A percentile compares a stretch with the other conserved stretches of the same genome.
Evolutionary conservation across 2,329 filamentous ascomycete species (phyloP).

Genomic region (Colletotrichum acutatum): DNA sequence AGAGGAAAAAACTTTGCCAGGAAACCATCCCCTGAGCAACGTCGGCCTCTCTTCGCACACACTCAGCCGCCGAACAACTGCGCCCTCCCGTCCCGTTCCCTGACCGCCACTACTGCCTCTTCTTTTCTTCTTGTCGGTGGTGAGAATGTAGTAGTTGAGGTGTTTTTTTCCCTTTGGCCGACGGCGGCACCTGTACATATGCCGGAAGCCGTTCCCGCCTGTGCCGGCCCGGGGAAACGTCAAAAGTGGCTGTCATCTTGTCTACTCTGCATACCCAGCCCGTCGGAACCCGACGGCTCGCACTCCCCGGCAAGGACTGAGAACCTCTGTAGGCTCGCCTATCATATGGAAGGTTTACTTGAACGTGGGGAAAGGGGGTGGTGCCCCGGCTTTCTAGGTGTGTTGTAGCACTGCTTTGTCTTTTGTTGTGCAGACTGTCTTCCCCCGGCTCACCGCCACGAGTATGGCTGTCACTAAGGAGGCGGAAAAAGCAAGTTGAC

Average conservation of each 20-base stretch:
- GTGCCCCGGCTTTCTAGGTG: not conserved
- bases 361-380: slow-evolving; percentile 3
- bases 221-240: not conserved
- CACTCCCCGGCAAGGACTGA: slow-evolving; percentile 1
- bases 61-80: slow-evolving; percentile 13
- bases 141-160: not conserved
- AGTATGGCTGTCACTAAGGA: not conserved
- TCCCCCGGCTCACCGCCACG: slow-evolving; percentile 5
- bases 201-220: slow-evolving; percentile 17
- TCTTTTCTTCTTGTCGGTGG: slow-evolving; percentile 20
- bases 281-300: slow-evolving; percentile 20
- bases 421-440: not conserved
- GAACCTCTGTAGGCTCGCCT: slow-evolving; percentile 5
- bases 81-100: slow-evolving; percentile 24
- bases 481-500: slow-evolving; percentile 5
- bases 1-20: not conserved
- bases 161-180: slow-evolving; percentile 8
- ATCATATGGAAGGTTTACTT: not conserved
- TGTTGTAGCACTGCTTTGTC: not conserved
- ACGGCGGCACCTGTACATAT: not conserved
- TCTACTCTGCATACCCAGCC: slow-evolving; percentile 14
- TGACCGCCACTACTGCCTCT: slow-evolving; percentile 32
- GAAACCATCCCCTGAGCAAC: not conserved
- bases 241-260: not conserved
- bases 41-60: slow-evolving; percentile 13